phyloP scores from a whole-genome alignment of 345 rosid genomes.

The Cardamine occulta region DNA sequence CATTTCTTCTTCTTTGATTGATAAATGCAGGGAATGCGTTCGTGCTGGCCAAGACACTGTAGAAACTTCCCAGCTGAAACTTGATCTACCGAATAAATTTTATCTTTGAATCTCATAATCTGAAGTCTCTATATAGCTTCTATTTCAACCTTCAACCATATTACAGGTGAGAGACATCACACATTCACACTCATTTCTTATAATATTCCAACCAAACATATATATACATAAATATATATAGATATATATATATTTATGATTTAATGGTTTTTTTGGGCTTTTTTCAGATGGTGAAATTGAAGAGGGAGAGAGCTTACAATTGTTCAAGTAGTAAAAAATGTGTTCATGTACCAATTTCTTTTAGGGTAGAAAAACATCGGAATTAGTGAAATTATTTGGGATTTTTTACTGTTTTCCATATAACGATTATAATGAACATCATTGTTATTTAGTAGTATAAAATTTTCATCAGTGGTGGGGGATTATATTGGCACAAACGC shows the following conservation, averaged over 20 bases:
- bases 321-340: conserved; percentile 5
- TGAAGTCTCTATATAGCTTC: conserved; percentile 28
- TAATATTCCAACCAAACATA: background rate
- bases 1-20: conserved; percentile 6
- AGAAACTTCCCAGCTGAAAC: conserved; percentile 50
- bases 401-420: conserved; percentile 5
- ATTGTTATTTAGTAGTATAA: conserved; percentile 18
- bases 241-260: background rate
- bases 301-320: conserved; percentile 29
- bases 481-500: background rate
- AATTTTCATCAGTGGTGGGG: conserved; percentile 22
- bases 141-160: conserved; percentile 31
- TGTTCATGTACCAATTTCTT: conserved; percentile 25
- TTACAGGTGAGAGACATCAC: conserved; percentile 31
- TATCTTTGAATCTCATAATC: conserved; percentile 24
- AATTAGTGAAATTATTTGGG: conserved; percentile 15
- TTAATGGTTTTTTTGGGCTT: background rate
- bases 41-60: conserved; percentile 80
- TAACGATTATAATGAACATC: conserved; percentile 25
- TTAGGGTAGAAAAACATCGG: conserved; percentile 29
- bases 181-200: conserved; percentile 11
- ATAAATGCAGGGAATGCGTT: conserved; percentile 52
- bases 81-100: conserved; percentile 21
- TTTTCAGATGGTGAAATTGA: conserved; percentile 24
- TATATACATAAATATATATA: too few relatives aligned